phyloP scores from a whole-genome alignment of 176 grass and related monocot species.

The Urochloa ruziziensis region DNA sequence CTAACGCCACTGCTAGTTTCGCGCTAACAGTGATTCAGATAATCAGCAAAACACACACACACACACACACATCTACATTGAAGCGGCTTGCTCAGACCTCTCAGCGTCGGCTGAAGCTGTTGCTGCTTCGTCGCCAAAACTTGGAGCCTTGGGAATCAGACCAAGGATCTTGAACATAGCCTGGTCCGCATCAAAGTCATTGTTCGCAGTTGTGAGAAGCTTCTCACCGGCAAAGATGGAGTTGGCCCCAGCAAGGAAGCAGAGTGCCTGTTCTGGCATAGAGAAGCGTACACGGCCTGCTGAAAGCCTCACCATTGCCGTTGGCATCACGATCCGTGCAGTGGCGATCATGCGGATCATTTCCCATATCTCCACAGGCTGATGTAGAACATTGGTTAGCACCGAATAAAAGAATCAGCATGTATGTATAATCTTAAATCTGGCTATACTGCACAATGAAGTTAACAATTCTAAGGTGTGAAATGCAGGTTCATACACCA shows the following conservation, averaged over 20 bases:
- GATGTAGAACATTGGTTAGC: no score
- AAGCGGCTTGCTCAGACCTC: constrained; percentile 44
- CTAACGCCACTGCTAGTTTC: no score
- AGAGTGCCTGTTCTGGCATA: no score
- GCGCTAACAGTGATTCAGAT: neutral
- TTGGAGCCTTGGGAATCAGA: constrained; percentile 77
- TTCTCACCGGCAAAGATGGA: constrained; percentile 87
- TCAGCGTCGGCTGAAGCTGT: neutral
- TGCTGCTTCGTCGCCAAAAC: constrained; percentile 45
- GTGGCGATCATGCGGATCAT: no score
- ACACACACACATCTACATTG: constrained; percentile 26
- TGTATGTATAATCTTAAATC: neutral
- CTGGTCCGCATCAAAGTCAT: constrained; percentile 83
- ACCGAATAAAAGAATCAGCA: neutral
- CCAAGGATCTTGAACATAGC: constrained; percentile 93
- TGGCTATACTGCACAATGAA: neutral
- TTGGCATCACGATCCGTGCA: no score
- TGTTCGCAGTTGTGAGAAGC: constrained; percentile 69
- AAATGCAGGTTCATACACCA: neutral
- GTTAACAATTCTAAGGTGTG: neutral
- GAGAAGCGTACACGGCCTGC: no score
- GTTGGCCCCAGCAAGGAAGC: neutral
- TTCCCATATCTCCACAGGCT: no score
- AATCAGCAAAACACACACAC: no score
- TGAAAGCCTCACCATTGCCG: no score